Conservation (phyloP, 1,139 yeast genomes). For the Kazachstania sp. region DNA sequence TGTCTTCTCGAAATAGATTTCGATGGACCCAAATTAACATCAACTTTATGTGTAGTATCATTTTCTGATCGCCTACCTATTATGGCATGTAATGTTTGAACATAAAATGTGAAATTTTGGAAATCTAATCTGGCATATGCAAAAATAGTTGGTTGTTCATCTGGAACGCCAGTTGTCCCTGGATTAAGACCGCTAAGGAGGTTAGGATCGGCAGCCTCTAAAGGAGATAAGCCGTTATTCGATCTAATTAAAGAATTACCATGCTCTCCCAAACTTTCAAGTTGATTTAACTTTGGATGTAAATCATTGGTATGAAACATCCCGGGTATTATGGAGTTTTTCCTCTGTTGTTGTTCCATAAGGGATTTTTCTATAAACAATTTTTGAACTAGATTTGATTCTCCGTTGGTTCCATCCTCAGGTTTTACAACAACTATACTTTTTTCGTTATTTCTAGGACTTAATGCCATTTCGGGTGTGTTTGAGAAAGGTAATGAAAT, state of each 20-base stretch:
- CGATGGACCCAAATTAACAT: slow-evolving; percentile 83
- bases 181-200: background rate
- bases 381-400: background rate
- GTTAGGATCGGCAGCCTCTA: background rate
- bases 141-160: slow-evolving; percentile 51
- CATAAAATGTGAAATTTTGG: slow-evolving; percentile 86
- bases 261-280: background rate
- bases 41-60: slow-evolving; percentile 54
- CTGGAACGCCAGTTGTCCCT: slow-evolving; percentile 7
- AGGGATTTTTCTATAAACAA: slow-evolving; percentile 6
- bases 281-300: background rate
- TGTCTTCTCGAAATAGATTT: slow-evolving; percentile 90
- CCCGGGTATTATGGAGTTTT: slow-evolving; percentile 27
- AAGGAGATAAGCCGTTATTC: background rate
- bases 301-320: slow-evolving; percentile 22
- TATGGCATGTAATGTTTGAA: slow-evolving; percentile 88
- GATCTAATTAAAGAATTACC: background rate
- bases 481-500: slow-evolving; percentile 1
- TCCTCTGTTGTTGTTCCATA: slow-evolving; percentile 9
- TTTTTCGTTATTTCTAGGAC: background rate
- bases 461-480: background rate
- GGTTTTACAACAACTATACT: background rate
- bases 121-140: slow-evolving; percentile 94
- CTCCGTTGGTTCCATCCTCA: background rate
- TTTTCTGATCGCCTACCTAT: slow-evolving; percentile 83